These are phyloP conservation scores for Phytophthora capsici DNA, from an alignment of 352 stramenopile genomes.

Conservation along the genomic window DNA sequence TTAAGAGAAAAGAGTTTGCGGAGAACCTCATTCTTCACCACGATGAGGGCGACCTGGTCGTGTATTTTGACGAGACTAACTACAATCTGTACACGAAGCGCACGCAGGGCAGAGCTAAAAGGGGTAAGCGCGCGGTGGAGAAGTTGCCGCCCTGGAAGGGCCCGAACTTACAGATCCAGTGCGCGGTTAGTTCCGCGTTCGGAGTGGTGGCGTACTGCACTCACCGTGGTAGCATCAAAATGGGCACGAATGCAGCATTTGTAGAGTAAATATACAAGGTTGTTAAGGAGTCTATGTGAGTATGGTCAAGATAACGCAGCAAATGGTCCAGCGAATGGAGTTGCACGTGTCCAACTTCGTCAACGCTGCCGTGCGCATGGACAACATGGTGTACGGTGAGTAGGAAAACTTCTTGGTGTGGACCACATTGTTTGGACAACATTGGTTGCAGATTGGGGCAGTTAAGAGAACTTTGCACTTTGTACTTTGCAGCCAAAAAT, in stretches of 20 bases:
- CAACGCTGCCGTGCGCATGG: background rate
- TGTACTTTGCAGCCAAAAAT: no score
- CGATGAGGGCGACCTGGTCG: background rate
- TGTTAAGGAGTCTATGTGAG: background rate
- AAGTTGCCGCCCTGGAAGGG: conserved; percentile 2
- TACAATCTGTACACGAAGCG: conserved; percentile 15
- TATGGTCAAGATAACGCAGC: background rate
- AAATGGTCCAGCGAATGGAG: background rate
- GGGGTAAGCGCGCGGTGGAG: background rate
- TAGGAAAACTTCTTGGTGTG: no score
- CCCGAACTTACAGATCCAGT: conserved; percentile 15
- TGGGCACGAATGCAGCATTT: conserved; percentile 8
- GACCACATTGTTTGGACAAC: no score
- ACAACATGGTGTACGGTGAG: background rate
- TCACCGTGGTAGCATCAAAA: conserved; percentile 8
- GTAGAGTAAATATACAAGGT: conserved; percentile 1
- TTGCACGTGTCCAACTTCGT: background rate
- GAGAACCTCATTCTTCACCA: no score
- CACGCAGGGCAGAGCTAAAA: background rate
- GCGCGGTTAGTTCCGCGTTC: background rate
- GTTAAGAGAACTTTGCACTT: no score
- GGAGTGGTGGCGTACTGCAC: background rate
- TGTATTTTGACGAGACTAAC: conserved; percentile 24
- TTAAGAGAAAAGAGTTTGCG: no score
- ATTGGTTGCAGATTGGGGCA: no score